Base-by-base conservation (phyloP, 495 filamentous ascomycete genomes). In the Neurospora sp. region DNA sequence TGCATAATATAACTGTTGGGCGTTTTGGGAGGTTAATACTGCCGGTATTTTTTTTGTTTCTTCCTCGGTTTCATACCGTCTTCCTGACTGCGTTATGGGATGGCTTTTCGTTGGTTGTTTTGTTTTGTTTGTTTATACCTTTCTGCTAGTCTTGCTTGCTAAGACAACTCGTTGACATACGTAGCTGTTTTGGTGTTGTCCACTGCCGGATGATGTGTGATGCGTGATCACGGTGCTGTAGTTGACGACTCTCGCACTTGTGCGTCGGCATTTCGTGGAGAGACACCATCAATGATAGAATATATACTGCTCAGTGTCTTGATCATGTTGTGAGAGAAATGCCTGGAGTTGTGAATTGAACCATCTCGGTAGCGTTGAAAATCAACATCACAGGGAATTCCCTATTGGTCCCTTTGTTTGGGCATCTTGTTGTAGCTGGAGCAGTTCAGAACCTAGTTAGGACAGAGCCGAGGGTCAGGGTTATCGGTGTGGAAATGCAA, bases 121-220 rank as follows among this genome's bases (percentile, higher is more conserved):
- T 71, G 16, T 70, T 16, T 41, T 12, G 38, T 39, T 38, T 16
- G 70, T 48, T 70, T 48, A 73, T 44, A 61, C 31, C 39, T 38
- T 71, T 71, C 22, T 73, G 31, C 71, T 69, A 22, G 65, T 69
- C 44, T 73, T 41, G 27, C 53, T 65, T 65, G 53, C 12, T 65
- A 65, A 12, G 12, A 65, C 53, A 18, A 35, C 53, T 18, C 27
- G 9, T 35, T 35, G 27, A 65, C 7, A 37, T 71, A 39, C 39
- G 16, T 70, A 10, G 20, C 38, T 40, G 39, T 39, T 22, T 27
- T 27, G n/a, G 16, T 42, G 22, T n/a, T 5, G 12, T 8, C 18
- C 1, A 9, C 16, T 46, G 69, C 8, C 4, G 1, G 18, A 7
- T 42, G 22, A 38, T 59, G 22, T 22, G 16, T 18, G 20, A 65